Percentiles rank a stretch among this genome's conserved stretches.
These are phyloP conservation scores for Trichomonas gallinae DNA, from an alignment of 208 protist genomes.

Conservation along the genomic window DNA sequence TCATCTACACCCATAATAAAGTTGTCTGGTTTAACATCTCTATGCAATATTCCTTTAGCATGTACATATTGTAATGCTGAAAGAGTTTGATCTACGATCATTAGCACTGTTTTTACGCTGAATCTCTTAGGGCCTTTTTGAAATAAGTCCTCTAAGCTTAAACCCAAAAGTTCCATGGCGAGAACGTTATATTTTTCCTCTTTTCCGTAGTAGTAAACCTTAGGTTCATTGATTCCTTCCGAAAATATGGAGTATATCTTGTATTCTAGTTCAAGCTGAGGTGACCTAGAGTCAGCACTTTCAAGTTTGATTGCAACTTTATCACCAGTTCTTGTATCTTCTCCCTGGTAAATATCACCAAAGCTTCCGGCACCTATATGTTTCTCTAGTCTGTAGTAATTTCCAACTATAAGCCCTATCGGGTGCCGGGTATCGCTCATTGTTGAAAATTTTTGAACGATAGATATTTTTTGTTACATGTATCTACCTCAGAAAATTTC, in stretches of 20 bases:
- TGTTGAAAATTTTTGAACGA: not conserved
- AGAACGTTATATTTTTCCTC: conserved; percentile 93
- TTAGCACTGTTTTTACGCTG: conserved; percentile 89
- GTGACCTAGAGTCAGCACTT: conserved; percentile 59
- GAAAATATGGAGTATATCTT: conserved; percentile 60
- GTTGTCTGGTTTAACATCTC: conserved; percentile 93
- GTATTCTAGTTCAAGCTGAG: conserved; percentile 91
- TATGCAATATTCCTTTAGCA: conserved; percentile 85
- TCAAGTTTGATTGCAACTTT: conserved; percentile 70
- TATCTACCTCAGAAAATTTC: no score
- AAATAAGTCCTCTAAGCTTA: conserved; percentile 90
- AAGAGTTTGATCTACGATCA: conserved; percentile 90
- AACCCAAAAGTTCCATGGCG: conserved; percentile 93
- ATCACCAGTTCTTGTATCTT: conserved; percentile 45
- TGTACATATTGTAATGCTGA: conserved; percentile 82
- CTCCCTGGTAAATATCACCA: conserved; percentile 70
- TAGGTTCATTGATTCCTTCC: conserved; percentile 59
- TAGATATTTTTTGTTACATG: not conserved
- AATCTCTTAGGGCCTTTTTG: conserved; percentile 66
- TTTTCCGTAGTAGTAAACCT: conserved; percentile 75
- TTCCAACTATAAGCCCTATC: conserved; percentile 55
- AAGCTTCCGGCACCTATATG: conserved; percentile 94
- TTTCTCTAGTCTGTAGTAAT: conserved; percentile 69
- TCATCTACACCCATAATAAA: conserved; percentile 83
- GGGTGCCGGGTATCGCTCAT: not conserved